These are phyloP conservation scores for Xerocomellus chrysenteron DNA, from an alignment of 768 basidiomycete species.

Conservation along the genomic window DNA sequence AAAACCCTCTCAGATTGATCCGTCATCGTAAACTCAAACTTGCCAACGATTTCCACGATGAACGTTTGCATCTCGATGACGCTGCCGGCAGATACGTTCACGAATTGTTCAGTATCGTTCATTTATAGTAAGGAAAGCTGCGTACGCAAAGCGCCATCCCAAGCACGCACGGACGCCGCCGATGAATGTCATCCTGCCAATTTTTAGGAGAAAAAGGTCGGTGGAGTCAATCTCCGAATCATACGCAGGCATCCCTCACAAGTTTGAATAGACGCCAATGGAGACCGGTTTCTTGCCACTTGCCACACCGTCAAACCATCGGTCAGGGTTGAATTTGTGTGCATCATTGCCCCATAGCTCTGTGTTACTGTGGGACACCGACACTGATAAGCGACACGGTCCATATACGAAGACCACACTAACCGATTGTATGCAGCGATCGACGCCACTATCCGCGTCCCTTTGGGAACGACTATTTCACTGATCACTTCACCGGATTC, in stretches of 20 bases:
- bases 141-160: conserved; percentile 36
- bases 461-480: conserved; percentile 49
- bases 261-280: conserved; percentile 29
- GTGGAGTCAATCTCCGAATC: background rate
- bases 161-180: conserved; percentile 26
- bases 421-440: conserved; percentile 59
- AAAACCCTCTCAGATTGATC: conserved; percentile 28
- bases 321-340: conserved; percentile 31
- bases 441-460: conserved; percentile 50
- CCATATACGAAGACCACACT: background rate
- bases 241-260: conserved; percentile 15
- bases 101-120: conserved; percentile 1
- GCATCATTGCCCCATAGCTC: conserved; percentile 35
- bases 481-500: conserved; percentile 42
- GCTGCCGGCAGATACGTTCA: conserved; percentile 13
- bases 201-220: background rate
- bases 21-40: conserved; percentile 49
- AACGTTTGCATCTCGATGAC: conserved; percentile 58
- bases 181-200: conserved; percentile 31
- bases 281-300: conserved; percentile 19
- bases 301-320: conserved; percentile 23
- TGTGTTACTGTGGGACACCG: conserved; percentile 16
- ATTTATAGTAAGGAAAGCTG: background rate
- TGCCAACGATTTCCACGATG: conserved; percentile 51
- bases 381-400: background rate